These are phyloP conservation scores for Uncinocarpus reesii DNA, from an alignment of 2,329 filamentous ascomycete species.

Conservation along the genomic window DNA sequence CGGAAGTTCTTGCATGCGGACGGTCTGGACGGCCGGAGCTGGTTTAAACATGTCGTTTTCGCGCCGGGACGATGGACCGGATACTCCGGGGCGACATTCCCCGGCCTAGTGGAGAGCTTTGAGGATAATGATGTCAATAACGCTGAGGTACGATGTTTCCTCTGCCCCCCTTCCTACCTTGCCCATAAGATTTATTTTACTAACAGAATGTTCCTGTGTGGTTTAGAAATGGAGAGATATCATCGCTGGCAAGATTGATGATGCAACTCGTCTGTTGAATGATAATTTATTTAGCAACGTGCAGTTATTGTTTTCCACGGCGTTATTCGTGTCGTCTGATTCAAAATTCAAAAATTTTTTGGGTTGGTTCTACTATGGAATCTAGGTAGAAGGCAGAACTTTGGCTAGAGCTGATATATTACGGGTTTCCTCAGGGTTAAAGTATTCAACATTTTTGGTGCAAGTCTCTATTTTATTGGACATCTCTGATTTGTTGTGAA, in stretches of 20 bases:
- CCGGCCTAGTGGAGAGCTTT: slow-evolving; percentile 53
- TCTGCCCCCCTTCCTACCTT: background rate
- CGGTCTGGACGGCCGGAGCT: slow-evolving; percentile 67
- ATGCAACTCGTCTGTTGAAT: slow-evolving; percentile 20
- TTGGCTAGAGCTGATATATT: too few species aligned
- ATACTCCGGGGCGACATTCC: slow-evolving; percentile 64
- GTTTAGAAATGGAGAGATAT: slow-evolving; percentile 34
- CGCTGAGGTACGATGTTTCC: slow-evolving; percentile 41
- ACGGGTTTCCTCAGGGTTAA: too few species aligned
- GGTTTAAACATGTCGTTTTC: slow-evolving; percentile 95
- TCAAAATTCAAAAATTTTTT: too few species aligned
- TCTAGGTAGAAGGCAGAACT: too few species aligned
- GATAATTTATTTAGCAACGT: too few species aligned
- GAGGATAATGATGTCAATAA: slow-evolving; percentile 41
- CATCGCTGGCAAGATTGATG: slow-evolving; percentile 29
- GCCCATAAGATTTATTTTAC: background rate
- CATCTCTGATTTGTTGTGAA: too few species aligned
- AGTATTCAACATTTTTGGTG: too few species aligned
- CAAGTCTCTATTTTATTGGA: too few species aligned
- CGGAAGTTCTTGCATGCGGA: slow-evolving; percentile 63
- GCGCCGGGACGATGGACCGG: slow-evolving; percentile 87
- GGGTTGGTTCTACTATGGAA: too few species aligned
- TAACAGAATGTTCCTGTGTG: background rate
- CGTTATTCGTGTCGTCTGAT: too few species aligned
- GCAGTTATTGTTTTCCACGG: too few species aligned